These are phyloP conservation scores for Penicillium daleae DNA, from an alignment of 495 filamentous ascomycete genomes.

Conservation along the genomic window DNA sequence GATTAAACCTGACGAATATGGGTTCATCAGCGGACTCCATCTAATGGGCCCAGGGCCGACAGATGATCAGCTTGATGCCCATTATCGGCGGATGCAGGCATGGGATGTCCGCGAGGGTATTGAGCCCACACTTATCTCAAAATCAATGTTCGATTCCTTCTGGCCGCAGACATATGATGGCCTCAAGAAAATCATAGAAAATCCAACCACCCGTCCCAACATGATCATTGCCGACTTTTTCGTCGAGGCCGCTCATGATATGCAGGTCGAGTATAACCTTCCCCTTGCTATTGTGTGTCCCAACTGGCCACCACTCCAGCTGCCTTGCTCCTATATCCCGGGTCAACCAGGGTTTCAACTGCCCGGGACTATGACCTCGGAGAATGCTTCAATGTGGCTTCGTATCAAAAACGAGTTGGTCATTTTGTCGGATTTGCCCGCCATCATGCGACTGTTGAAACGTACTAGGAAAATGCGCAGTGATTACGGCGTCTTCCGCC, in stretches of 20 bases:
- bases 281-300: conserved; percentile 44
- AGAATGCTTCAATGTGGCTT: conserved; percentile 38
- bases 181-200: not conserved
- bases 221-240: conserved; percentile 46
- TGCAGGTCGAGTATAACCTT: conserved; percentile 33
- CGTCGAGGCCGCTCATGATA: conserved; percentile 42
- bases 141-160: too few species aligned
- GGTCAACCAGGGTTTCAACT: conserved; percentile 44
- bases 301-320: conserved; percentile 41
- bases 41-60: conserved; percentile 26
- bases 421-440: conserved; percentile 22
- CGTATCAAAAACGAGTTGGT: conserved; percentile 36
- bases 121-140: conserved; percentile 9
- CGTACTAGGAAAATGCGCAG: conserved; percentile 18
- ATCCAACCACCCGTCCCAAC: conserved; percentile 29
- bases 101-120: conserved; percentile 37
- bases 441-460: conserved; percentile 28
- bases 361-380: conserved; percentile 35
- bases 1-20: conserved; percentile 25
- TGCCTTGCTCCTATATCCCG: conserved; percentile 40
- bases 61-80: conserved; percentile 25
- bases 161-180: too few species aligned
- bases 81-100: conserved; percentile 35
- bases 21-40: conserved; percentile 33
- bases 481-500: conserved; percentile 27